Evolutionary conservation across 441 rosid genomes (phyloP), one percentile per base, ranked within the genome.

Genomic region (Dalechampia spathulata): DNA sequence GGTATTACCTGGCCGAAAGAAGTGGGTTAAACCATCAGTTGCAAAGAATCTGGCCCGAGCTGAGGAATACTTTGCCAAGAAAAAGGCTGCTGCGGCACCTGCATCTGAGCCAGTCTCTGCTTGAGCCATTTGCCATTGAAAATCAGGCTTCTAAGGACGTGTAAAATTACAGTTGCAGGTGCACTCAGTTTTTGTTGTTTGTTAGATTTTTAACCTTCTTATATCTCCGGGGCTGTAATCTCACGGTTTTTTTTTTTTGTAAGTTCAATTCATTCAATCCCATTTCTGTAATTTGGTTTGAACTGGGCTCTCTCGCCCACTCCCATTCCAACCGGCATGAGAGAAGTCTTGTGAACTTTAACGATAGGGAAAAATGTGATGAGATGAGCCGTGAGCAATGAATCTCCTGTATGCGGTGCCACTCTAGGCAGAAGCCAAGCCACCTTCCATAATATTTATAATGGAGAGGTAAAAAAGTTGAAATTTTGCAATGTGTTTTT

Each of bases 61-160:
- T 5, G 89, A 82, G 23, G 93, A 82, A 61, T 91, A 86, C 78
- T 91, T 87, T 36, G 93, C 98, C 38, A 86, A 81, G 83, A 87
- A 87, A 75, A 81, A 72, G 76, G 96, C 95, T 28, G 86, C 48
- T n/a, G 58, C 55, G 1, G 57, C 57, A 0, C 51, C 72, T 19
- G 71, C 73, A 55, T 50, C 82, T 0, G 78, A 77, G 28, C 64
- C 83, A 36, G 54, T 76, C 48, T 75, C 86, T 55, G 68, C 75
- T n/a, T 77, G 57, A 71, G 42, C 55, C 60, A 37, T 53, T 25
- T 26, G 15, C 14, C 16, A 39, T 39, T 40, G 3, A 55, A 49
- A 25, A 38, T 42, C 27, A 23, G 21, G 39, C 37, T 7, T 40
- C 8, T 26, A 28, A 19, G 41, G 25, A 17, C 40, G 55, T 61